phyloP scores from a whole-genome alignment of 2,329 filamentous ascomycete species.

The Pseudopithomyces chartarum region DNA sequence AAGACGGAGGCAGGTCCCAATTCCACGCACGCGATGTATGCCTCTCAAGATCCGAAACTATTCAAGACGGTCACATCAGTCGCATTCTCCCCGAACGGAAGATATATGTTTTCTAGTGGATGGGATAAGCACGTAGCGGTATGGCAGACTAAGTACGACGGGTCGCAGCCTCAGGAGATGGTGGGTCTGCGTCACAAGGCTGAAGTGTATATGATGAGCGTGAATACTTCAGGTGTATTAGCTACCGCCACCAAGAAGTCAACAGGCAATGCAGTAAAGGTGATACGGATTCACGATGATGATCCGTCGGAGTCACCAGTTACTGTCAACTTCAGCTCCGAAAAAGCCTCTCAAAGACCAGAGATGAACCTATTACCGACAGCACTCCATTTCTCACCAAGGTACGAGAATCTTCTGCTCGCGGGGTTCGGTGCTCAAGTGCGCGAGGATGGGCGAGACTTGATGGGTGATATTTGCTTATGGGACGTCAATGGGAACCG shows the following conservation, averaged over 20 bases:
- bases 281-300: constrained; percentile 29
- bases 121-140: constrained; percentile 57
- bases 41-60: constrained; percentile 56
- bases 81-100: constrained; percentile 55
- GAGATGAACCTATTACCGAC: constrained; percentile 38
- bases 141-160: constrained; percentile 43
- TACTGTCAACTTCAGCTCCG: constrained; percentile 30
- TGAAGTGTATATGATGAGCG: constrained; percentile 57
- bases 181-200: constrained; percentile 50
- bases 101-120: constrained; percentile 58
- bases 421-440: constrained; percentile 58
- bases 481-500: constrained; percentile 56
- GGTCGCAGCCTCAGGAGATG: constrained; percentile 24
- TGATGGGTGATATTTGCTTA: constrained; percentile 58
- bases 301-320: constrained; percentile 13
- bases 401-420: constrained; percentile 50
- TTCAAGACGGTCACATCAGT: constrained; percentile 63
- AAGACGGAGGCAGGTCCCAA: constrained; percentile 47
- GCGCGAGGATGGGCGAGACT: constrained; percentile 39
- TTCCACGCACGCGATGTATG: constrained; percentile 51
- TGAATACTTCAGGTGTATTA: constrained; percentile 46
- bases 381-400: constrained; percentile 39
- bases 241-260: constrained; percentile 55
- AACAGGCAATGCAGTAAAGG: constrained; percentile 40
- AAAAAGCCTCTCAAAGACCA: constrained; percentile 32